These are phyloP conservation scores for Thalassiosira ordinaria DNA, from an alignment of 352 stramenopile genomes.

Conservation along the genomic window DNA sequence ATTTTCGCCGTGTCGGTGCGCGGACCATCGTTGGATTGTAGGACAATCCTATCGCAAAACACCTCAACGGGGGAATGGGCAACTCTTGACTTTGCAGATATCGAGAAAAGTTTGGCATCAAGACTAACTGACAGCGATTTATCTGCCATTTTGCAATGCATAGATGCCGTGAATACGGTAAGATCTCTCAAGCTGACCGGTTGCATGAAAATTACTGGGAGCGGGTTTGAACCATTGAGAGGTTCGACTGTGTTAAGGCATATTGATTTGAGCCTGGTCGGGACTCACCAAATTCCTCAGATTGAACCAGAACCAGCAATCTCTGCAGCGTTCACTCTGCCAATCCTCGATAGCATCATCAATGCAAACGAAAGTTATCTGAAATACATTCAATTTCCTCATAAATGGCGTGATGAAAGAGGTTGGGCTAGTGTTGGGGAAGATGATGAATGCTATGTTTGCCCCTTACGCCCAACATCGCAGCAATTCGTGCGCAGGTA, in stretches of 20 bases:
- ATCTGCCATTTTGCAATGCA: too few species aligned
- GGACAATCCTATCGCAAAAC: too few species aligned
- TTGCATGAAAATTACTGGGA: slow-evolving; percentile 23
- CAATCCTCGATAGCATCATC: slow-evolving; percentile 15
- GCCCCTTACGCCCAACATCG: not conserved
- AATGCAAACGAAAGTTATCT: not conserved
- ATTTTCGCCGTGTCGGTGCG: too few species aligned
- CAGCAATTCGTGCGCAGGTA: not conserved
- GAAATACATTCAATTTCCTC: not conserved
- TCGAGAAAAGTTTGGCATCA: too few species aligned
- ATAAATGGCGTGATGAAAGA: slow-evolving; percentile 2
- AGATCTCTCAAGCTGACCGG: slow-evolving; percentile 9
- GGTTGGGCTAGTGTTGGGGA: too few species aligned
- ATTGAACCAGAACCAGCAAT: not conserved
- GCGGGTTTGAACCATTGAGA: slow-evolving; percentile 18
- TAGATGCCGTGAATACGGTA: too few species aligned
- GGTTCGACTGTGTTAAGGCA: slow-evolving; percentile 5
- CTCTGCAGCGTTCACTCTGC: not conserved
- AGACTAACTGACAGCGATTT: too few species aligned
- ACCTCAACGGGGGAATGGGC: too few species aligned
- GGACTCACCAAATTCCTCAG: not conserved
- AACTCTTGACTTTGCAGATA: too few species aligned
- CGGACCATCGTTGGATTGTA: too few species aligned
- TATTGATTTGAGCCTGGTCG: slow-evolving; percentile 25
- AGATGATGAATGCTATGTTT: too few species aligned